Base-by-base conservation (phyloP, 2,329 filamentous ascomycete genomes). In the Paradendryphiella salina region DNA sequence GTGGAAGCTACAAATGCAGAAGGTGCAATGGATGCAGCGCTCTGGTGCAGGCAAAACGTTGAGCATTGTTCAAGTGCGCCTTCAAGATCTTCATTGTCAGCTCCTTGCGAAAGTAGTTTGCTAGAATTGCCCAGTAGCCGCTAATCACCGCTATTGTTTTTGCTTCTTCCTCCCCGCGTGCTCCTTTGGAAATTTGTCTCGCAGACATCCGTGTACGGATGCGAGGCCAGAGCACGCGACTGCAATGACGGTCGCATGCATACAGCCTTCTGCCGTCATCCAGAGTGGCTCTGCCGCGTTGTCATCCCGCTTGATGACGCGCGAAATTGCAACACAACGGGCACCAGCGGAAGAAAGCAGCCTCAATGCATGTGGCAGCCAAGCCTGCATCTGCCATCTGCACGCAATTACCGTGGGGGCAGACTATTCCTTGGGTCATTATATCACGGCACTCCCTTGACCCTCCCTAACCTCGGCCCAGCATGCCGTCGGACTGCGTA, bases 271-370 rank as follows among this genome's bases (percentile, higher is more conserved):
- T 28, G 39, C 31, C 46, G 43, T 34, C 36, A 35, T 38, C 52
- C 34, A 32, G 20, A 18, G 21, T 33, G 50, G 46, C 29, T 42
- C 38, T 42, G 49, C 37, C 53, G 46, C 54, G 52, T 53, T 46
- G 46, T 42, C 52, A 52, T 52, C 44, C 49, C 50, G n/a, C 46
- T 38, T 60, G 52, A 56, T 52, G 53, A 47, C 39, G 31, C 36
- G 56, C 57, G 59, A 67, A 60, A 68, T 68, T 68, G 53, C 65
- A 64, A 64, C 51, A 57, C 41, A 61, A 54, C 50, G 40, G 34
- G 38, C 23, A 37, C 28, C 52, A 48, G 51, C 53, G 50, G 32
- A 52, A 50, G 53, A 56, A 46, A 57, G 56, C 46, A 59, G 37
- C 46, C 41, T 33, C 44, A 32, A 53, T 37, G 53, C 42, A 46